Percentiles rank a stretch among this genome's conserved stretches.
Conservation (phyloP, 1,284 basidiomycete genomes). For the Laetiporus sulphureus region DNA sequence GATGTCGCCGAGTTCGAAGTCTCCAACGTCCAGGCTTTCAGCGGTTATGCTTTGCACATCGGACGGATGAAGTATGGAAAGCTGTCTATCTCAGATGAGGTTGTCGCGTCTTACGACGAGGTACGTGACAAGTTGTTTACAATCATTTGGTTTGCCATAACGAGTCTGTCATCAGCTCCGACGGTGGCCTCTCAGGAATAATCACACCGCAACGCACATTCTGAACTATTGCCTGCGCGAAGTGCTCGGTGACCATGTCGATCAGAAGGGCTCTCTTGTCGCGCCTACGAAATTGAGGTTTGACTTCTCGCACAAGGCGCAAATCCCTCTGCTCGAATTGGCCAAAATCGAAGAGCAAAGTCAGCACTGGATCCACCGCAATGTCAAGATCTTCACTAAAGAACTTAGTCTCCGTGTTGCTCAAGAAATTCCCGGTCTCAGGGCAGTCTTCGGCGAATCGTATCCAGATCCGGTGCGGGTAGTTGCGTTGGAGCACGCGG, state of each 20-base stretch:
- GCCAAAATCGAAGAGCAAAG: conserved; percentile 80
- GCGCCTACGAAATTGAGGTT: conserved; percentile 94
- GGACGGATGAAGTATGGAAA: conserved; percentile 79
- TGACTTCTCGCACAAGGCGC: conserved; percentile 96
- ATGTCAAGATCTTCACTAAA: conserved; percentile 85
- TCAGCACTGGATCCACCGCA: conserved; percentile 85
- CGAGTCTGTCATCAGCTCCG: conserved; percentile 56
- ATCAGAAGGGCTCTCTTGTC: conserved; percentile 97
- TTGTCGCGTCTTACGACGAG: conserved; percentile 74
- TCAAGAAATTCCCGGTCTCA: conserved; percentile 84
- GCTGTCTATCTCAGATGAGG: conserved; percentile 61
- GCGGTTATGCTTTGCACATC: conserved; percentile 85
- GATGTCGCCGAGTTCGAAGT: conserved; percentile 92
- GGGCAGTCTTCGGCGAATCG: conserved; percentile 96
- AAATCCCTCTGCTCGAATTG: conserved; percentile 72
- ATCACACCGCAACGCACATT: conserved; percentile 98
- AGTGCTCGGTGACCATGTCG: conserved; percentile 92
- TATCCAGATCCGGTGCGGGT: conserved; percentile 98
- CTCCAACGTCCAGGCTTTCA: conserved; percentile 85
- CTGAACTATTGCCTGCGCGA: conserved; percentile 94
- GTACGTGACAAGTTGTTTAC: too few species aligned
- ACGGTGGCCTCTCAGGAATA: conserved; percentile 92
- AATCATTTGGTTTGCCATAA: too few species aligned
- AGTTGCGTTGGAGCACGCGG: conserved; percentile 82
- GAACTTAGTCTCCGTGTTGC: conserved; percentile 82